phyloP scores from a whole-genome alignment of 2,329 filamentous ascomycete genomes.

The Beauveria medogensis region DNA sequence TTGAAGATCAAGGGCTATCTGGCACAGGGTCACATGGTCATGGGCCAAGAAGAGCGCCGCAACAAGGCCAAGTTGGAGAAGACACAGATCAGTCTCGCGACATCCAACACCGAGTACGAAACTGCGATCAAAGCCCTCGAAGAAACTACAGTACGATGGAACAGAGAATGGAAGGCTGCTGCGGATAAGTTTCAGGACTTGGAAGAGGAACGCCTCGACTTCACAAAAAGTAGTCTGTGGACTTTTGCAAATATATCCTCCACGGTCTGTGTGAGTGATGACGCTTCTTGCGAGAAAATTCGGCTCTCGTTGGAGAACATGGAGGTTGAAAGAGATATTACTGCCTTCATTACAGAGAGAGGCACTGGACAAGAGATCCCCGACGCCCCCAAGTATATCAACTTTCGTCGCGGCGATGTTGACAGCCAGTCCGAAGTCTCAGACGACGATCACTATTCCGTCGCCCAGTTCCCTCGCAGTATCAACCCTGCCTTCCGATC shows the following conservation, averaged over 20 bases:
- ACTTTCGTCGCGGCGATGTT: conserved; percentile 87
- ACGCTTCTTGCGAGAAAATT: conserved; percentile 94
- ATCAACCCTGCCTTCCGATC: conserved; percentile 94
- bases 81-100: conserved; percentile 90
- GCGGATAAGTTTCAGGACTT: conserved; percentile 99
- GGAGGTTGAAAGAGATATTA: conserved; percentile 94
- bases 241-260: conserved; percentile 96
- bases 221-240: conserved; percentile 96
- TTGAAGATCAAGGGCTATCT: conserved; percentile 97
- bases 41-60: conserved; percentile 97
- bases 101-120: conserved; percentile 90
- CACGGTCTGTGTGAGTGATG: conserved; percentile 95
- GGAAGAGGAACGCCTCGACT: conserved; percentile 93
- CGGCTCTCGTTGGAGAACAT: conserved; percentile 87
- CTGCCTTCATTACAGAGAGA: conserved; percentile 74
- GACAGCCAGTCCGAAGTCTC: conserved; percentile 77
- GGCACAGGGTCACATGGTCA: conserved; percentile 98
- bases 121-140: conserved; percentile 85
- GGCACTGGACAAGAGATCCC: conserved; percentile 97
- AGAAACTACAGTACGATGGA: conserved; percentile 93
- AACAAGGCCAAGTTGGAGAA: conserved; percentile 99
- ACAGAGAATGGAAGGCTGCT: conserved; percentile 94
- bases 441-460: conserved; percentile 83
- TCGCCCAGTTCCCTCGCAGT: conserved; percentile 89
- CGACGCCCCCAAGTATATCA: conserved; percentile 95